These are phyloP conservation scores for Mycosphaerelloides madeirae DNA, from an alignment of 2,329 filamentous ascomycete genomes.

Conservation along the genomic window DNA sequence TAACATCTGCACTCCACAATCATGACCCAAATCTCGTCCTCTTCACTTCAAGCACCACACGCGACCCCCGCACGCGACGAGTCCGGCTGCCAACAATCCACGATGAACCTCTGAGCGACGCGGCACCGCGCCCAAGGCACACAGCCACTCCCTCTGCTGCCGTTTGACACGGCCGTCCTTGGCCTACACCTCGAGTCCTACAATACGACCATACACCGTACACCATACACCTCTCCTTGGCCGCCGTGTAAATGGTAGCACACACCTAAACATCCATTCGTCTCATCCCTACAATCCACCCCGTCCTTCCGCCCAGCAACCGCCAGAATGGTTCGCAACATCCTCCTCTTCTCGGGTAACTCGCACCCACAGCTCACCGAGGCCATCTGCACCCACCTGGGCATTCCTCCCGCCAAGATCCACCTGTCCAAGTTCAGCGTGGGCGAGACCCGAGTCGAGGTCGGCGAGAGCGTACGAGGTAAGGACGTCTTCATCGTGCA, in stretches of 20 bases:
- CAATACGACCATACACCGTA: no score
- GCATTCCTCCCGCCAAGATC: slow-evolving; percentile 78
- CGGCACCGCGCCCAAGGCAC: no score
- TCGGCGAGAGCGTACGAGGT: slow-evolving; percentile 90
- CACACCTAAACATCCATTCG: no score
- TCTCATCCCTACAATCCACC: no score
- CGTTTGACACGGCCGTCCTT: no score
- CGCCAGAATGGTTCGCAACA: slow-evolving; percentile 77
- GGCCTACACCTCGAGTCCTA: no score
- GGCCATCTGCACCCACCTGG: slow-evolving; percentile 80
- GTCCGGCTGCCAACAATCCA: no score
- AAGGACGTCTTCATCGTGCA: slow-evolving; percentile 99
- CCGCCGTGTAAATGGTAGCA: no score
- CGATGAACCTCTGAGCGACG: no score
- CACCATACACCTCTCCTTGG: no score
- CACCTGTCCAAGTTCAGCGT: slow-evolving; percentile 89
- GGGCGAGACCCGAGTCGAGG: slow-evolving; percentile 91
- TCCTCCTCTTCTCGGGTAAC: slow-evolving; percentile 87
- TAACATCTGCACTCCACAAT: neutral
- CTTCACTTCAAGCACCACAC: neutral
- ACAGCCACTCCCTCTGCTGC: no score
- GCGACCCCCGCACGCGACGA: no score
- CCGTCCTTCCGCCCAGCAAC: neutral
- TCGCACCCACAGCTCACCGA: slow-evolving; percentile 86
- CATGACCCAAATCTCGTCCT: neutral